phyloP scores from a whole-genome alignment of 805 yeast species.

The Metschnikowia reukaufii region DNA sequence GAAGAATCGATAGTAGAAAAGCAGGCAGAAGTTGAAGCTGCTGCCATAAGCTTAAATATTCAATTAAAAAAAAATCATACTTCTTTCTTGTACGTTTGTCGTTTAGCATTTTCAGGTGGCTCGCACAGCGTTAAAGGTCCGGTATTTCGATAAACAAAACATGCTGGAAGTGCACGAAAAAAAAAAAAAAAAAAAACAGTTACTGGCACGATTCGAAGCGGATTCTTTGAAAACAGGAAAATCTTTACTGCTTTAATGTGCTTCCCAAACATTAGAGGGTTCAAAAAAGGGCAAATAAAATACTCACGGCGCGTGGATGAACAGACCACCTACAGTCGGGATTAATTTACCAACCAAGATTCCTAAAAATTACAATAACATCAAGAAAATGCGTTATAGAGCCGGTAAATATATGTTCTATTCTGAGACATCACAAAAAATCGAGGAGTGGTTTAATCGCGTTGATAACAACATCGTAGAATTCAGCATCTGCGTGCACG shows the following conservation, averaged over 20 bases:
- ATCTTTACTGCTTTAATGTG: background rate
- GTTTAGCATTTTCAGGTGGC: background rate
- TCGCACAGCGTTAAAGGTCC: background rate
- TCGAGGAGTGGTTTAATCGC: background rate
- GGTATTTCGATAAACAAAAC: background rate
- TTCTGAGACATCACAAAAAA: background rate
- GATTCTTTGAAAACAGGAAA: background rate
- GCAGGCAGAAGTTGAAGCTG: background rate
- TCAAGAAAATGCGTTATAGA: background rate
- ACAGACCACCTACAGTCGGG: background rate
- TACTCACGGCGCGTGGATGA: slow-evolving; percentile 1
- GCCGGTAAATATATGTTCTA: background rate
- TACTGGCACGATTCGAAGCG: background rate
- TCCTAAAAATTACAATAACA: background rate
- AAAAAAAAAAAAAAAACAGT: too few species aligned
- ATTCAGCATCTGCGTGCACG: background rate
- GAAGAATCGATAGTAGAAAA: background rate
- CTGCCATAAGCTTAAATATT: background rate
- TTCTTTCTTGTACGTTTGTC: background rate
- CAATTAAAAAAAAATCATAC: slow-evolving; percentile 1
- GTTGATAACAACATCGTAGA: background rate
- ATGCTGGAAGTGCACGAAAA: background rate
- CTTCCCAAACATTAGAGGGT: background rate
- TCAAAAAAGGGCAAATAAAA: background rate
- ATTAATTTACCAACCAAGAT: background rate